These are phyloP conservation scores for Phyllosticta capitalensis DNA, from an alignment of 2,329 filamentous ascomycete genomes.

Conservation along the genomic window DNA sequence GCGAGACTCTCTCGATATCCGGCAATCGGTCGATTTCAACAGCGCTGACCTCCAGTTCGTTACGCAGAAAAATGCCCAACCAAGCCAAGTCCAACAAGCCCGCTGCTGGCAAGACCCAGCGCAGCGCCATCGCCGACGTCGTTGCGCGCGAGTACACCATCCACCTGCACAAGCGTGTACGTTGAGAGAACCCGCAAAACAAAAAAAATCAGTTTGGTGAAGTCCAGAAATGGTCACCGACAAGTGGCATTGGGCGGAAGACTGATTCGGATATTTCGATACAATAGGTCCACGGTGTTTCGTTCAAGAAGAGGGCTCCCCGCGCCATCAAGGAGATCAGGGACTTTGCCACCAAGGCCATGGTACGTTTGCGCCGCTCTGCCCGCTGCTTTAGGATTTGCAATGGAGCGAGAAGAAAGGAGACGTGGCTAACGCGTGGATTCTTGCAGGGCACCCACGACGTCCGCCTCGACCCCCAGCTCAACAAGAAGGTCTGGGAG, in stretches of 20 bases:
- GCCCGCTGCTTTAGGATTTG: no score
- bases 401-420: neutral
- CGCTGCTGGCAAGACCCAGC: constrained; percentile 52
- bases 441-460: constrained; percentile 76
- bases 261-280: constrained; percentile 46
- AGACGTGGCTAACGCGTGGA: neutral
- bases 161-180: constrained; percentile 98
- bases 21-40: neutral
- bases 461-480: constrained; percentile 93
- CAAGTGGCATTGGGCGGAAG: constrained; percentile 52
- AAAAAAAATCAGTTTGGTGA: constrained; percentile 55
- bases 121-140: constrained; percentile 97
- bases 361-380: constrained; percentile 57
- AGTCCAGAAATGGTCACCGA: constrained; percentile 50
- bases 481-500: constrained; percentile 99
- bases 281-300: constrained; percentile 79
- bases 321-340: constrained; percentile 99
- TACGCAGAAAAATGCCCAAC: constrained; percentile 30
- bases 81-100: constrained; percentile 48
- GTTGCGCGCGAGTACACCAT: constrained; percentile 99
- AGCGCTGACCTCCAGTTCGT: neutral
- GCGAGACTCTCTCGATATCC: neutral
- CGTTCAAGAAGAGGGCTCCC: constrained; percentile 99
- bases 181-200: constrained; percentile 33
- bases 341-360: constrained; percentile 82